phyloP scores from a whole-genome alignment of 1,139 yeast genomes.

The Sugiyamaella novakii region DNA sequence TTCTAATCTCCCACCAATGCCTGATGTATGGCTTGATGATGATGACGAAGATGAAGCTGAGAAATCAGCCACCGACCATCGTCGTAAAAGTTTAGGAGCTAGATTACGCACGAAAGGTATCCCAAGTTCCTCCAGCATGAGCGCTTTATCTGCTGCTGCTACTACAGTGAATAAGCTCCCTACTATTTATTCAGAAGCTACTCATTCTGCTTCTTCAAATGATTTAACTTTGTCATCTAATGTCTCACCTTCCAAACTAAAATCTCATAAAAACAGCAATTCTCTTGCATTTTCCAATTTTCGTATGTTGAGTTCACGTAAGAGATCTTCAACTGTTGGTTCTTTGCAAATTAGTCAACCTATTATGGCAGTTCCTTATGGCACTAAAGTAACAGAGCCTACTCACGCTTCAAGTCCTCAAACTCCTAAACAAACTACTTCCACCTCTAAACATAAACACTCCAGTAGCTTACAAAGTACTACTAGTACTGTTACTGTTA shows the following conservation, averaged over 20 bases:
- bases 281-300: constrained; percentile 13
- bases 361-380: constrained; percentile 3
- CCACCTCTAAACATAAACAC: constrained; percentile 13
- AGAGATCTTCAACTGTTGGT: constrained; percentile 9
- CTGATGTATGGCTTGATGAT: constrained; percentile 36
- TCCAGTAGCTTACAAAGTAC: constrained; percentile 10
- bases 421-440: constrained; percentile 2
- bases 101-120: constrained; percentile 11
- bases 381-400: no score
- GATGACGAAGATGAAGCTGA: constrained; percentile 12
- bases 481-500: constrained; percentile 6
- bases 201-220: no score
- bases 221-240: background rate
- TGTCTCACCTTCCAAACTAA: background rate
- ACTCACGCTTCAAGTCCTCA: background rate
- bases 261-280: constrained; percentile 7
- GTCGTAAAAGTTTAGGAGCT: constrained; percentile 11
- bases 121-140: constrained; percentile 10
- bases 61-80: constrained; percentile 1
- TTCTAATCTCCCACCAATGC: constrained; percentile 33
- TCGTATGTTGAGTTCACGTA: constrained; percentile 11
- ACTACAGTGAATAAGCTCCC: constrained; percentile 7
- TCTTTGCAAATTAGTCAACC: constrained; percentile 15
- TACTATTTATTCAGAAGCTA: constrained; percentile 9
- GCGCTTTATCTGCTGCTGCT: constrained; percentile 6